Evolutionary conservation across 2,329 filamentous ascomycete species (phyloP), one percentile per base, ranked within the genome.

Genomic region (Verticillium isaacii): DNA sequence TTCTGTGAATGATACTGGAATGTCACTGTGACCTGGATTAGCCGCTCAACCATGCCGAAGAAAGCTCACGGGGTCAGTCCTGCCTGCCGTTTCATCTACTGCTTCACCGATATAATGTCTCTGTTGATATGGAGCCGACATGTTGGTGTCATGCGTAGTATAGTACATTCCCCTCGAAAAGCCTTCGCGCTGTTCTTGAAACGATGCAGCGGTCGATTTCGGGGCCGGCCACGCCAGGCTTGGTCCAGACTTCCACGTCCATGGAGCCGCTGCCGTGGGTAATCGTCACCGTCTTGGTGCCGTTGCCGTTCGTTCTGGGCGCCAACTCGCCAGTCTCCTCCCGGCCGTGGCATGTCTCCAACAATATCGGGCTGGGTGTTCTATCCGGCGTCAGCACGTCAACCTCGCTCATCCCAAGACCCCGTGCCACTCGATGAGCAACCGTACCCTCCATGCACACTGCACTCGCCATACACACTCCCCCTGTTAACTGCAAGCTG

Each of bases 401-500:
- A 5, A 52, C 34, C 23, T 57, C n/a, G 4, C 59, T 59, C 6
- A 34, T 12, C 1, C 55, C 58, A 4, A 17, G n/a, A 14, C 39
- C 52, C 3, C 63, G 62, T 23, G 41, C 41, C 5, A 72, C 60
- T 0, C 68, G 66, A 2, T 70, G 63, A 0, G 67, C 74, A 3
- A 83, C 72, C n/a, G 78, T 80, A 0, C 78, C 78, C 1, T 71
- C 63, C 14, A 79, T 70, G 39, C 74, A 73, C 5, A 78, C 74
- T 4, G 80, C 80, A 1, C 77, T 74, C 3, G 78, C 79, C 15
- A 84, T 63, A 14, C 80, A 79, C 17, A 84, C 72, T 0, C 78
- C 81, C 0, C 81, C 79, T 0, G 82, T 84, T 29, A 83, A 77
- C n/a, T 82, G 82, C 1, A 85, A 72, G 15, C 78, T 82, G 17